Evolutionary conservation across 2,329 filamentous ascomycete genomes (phyloP).

Genomic region (Cryphonectria japonica): DNA sequence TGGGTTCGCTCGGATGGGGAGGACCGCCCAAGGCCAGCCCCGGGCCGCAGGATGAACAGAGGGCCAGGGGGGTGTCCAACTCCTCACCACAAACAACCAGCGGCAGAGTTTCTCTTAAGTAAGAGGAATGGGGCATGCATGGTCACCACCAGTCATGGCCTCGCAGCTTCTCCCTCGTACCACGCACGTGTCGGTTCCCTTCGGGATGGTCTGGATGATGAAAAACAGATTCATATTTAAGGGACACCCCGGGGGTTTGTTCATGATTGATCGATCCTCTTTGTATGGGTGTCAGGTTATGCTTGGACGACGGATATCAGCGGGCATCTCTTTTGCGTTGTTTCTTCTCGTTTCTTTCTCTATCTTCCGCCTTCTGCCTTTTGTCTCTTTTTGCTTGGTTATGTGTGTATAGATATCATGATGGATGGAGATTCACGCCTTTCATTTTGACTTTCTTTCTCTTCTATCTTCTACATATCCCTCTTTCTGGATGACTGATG

Average conservation of each 20-base stretch:
- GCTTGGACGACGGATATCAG: background rate
- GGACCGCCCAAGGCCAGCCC: background rate
- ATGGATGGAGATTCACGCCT: background rate
- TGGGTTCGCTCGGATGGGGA: background rate
- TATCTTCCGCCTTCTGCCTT: background rate
- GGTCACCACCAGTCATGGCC: background rate
- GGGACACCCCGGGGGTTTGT: background rate
- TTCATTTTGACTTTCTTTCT: background rate
- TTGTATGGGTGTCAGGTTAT: background rate
- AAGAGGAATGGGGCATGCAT: constrained; percentile 10
- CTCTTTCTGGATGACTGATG: background rate
- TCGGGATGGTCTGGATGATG: background rate
- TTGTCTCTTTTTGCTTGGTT: background rate
- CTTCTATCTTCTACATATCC: background rate
- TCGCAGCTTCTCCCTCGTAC: background rate
- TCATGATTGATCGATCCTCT: background rate
- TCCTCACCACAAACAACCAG: background rate
- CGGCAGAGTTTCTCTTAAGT: constrained; percentile 16
- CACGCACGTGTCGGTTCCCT: background rate
- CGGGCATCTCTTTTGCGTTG: background rate
- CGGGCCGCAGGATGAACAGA: background rate
- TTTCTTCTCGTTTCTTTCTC: background rate
- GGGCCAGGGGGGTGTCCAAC: background rate
- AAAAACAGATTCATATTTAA: background rate
- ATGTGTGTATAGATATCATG: background rate